Conservation (phyloP, 2,329 filamentous ascomycete species). For the Sporothrix protearum region DNA sequence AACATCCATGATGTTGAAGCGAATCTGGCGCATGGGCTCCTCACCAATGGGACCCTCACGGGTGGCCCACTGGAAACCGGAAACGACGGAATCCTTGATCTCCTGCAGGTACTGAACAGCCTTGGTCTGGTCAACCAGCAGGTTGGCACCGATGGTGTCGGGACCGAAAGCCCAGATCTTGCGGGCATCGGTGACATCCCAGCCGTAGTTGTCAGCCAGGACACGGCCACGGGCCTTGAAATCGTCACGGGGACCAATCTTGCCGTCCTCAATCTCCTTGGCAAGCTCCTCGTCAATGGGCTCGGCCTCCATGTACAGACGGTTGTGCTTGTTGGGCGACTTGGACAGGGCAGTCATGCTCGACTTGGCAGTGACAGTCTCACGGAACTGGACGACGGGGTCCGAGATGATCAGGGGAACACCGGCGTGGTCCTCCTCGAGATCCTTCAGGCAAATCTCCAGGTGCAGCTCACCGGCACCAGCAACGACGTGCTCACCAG, state of each 20-base stretch:
- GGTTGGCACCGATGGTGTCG: conserved; percentile 95
- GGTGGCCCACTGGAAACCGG: conserved; percentile 99
- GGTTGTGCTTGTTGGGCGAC: conserved; percentile 99
- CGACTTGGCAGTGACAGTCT: conserved; percentile 81
- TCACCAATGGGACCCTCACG: conserved; percentile 96
- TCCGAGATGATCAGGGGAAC: conserved; percentile 97
- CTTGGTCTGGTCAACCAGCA: conserved; percentile 99
- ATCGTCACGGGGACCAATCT: conserved; percentile 93
- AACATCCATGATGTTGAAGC: conserved; percentile 99
- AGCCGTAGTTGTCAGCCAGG: conserved; percentile 93
- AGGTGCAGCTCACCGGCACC: conserved; percentile 99
- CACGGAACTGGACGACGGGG: conserved; percentile 97
- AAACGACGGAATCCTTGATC: conserved; percentile 99
- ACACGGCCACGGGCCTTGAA: conserved; percentile 97
- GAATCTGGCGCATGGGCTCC: conserved; percentile 94
- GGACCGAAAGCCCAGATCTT: conserved; percentile 99
- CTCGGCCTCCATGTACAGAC: conserved; percentile 92
- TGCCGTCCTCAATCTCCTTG: conserved; percentile 84
- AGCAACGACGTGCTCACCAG: conserved; percentile 97
- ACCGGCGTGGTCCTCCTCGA: conserved; percentile 98
- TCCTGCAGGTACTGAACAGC: conserved; percentile 99
- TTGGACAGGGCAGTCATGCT: conserved; percentile 97
- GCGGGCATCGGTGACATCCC: conserved; percentile 99
- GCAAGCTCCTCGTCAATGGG: conserved; percentile 90
- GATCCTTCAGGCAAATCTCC: conserved; percentile 99